Evolutionary conservation across 2,329 filamentous ascomycete species (phyloP).

Genomic region (Calonectria pteridis): DNA sequence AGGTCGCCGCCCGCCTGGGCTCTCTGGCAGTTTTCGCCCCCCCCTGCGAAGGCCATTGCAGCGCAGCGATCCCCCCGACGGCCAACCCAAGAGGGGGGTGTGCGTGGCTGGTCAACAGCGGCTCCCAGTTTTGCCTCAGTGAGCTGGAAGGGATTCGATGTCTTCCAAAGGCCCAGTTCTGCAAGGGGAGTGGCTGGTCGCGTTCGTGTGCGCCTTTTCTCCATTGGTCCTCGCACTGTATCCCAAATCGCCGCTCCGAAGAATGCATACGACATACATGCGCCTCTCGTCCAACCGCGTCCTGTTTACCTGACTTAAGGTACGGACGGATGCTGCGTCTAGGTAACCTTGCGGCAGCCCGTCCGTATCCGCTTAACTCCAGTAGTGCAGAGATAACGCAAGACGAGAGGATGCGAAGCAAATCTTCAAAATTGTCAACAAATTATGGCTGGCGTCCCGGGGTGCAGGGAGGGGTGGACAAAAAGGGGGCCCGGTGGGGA

Average conservation of each 20-base stretch:
- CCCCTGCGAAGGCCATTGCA: conserved; percentile 9
- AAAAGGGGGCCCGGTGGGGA: conserved; percentile 32
- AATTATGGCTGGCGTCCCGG: conserved; percentile 20
- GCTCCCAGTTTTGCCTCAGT: conserved; percentile 4
- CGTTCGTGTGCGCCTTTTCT: conserved; percentile 39
- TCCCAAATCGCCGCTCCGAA: neutral
- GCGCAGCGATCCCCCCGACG: neutral
- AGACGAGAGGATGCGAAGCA: conserved; percentile 3
- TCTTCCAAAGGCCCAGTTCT: conserved; percentile 27
- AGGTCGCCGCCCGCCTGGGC: conserved; percentile 9
- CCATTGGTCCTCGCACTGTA: conserved; percentile 39
- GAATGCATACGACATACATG: conserved; percentile 5
- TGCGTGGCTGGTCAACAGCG: neutral
- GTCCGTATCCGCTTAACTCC: conserved; percentile 24
- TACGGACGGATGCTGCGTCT: conserved; percentile 1
- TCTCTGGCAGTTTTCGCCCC: neutral
- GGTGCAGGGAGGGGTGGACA: conserved; percentile 30
- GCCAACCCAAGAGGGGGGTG: neutral
- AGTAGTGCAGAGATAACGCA: conserved; percentile 12
- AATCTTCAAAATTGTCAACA: conserved; percentile 19
- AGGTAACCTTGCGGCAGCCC: conserved; percentile 6
- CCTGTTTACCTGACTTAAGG: neutral
- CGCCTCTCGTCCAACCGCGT: neutral
- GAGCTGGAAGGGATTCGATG: neutral
- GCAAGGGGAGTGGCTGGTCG: conserved; percentile 44